A percentile compares a stretch with the other conserved stretches of the same genome.
phyloP scores from a whole-genome alignment of 371 early-diverging fungal species.

The Lichtheimia ornata region DNA sequence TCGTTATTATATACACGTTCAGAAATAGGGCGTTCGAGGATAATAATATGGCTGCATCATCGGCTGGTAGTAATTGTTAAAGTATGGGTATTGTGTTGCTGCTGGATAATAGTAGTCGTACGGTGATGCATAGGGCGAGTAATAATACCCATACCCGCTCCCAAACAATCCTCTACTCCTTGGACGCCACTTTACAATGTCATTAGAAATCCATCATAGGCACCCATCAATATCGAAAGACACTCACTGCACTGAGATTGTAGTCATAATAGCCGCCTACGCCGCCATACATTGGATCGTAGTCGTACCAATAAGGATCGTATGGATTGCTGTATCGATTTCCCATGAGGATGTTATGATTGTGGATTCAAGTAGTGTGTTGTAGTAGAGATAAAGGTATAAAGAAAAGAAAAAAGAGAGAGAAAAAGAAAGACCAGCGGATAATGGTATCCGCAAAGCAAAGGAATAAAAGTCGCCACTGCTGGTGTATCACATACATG shows the following conservation, averaged over 20 bases:
- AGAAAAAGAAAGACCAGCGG: too few relatives aligned
- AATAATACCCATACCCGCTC: background rate
- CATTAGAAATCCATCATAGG: background rate
- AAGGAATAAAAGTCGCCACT: too few relatives aligned
- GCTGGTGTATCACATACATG: too few relatives aligned
- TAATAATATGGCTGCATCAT: background rate
- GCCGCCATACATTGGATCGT: background rate
- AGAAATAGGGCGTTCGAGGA: background rate
- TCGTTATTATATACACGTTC: background rate
- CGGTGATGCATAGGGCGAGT: background rate
- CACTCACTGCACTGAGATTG: background rate
- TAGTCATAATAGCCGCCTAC: background rate
- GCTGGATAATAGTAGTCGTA: background rate
- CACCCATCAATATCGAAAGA: background rate
- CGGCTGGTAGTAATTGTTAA: background rate
- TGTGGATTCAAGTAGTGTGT: too few relatives aligned
- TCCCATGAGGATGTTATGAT: background rate
- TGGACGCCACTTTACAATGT: background rate
- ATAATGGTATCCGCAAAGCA: too few relatives aligned
- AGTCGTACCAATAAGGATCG: conserved; percentile 1
- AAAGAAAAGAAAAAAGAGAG: too few relatives aligned
- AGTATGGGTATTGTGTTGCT: background rate
- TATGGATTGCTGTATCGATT: conserved; percentile 1
- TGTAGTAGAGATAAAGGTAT: too few relatives aligned
- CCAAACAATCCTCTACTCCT: conserved; percentile 3